phyloP scores from a whole-genome alignment of 768 basidiomycete species.

The Pisolithus albus region DNA sequence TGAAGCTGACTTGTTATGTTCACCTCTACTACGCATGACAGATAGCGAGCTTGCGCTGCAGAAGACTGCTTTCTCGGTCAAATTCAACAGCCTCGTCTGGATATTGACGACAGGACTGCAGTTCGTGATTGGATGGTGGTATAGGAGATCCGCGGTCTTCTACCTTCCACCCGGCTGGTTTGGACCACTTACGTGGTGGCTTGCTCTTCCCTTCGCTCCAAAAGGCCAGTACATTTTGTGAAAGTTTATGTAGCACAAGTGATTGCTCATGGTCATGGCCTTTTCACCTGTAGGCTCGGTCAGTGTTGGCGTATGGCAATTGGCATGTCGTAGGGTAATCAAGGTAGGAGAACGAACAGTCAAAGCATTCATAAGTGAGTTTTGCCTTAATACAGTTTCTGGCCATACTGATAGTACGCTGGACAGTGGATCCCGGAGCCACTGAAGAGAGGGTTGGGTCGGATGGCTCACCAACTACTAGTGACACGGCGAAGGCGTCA shows the following conservation, averaged over 20 bases:
- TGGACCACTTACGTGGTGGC: constrained; percentile 80
- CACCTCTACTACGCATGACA: constrained; percentile 22
- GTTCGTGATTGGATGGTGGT: constrained; percentile 85
- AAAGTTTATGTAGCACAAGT: neutral
- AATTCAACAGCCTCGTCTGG: constrained; percentile 75
- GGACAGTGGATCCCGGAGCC: constrained; percentile 15
- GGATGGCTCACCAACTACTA: neutral
- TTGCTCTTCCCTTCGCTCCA: constrained; percentile 89
- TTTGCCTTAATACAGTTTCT: neutral
- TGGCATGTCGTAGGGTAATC: constrained; percentile 87
- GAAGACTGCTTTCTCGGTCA: constrained; percentile 57
- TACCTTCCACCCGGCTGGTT: constrained; percentile 90
- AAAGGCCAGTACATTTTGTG: constrained; percentile 44
- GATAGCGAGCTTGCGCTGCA: constrained; percentile 58
- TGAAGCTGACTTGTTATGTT: too few species aligned
- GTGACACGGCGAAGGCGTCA: neutral
- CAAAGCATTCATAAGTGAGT: constrained; percentile 50
- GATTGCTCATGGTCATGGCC: neutral
- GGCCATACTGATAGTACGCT: neutral
- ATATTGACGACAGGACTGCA: constrained; percentile 81
- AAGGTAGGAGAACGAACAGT: constrained; percentile 67
- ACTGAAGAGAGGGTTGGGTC: neutral
- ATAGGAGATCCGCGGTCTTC: constrained; percentile 84
- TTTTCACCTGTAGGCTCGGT: constrained; percentile 60
- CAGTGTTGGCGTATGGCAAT: constrained; percentile 91